Conservation (phyloP, 2,329 filamentous ascomycete species). For the Colletotrichum ledebouriae region DNA sequence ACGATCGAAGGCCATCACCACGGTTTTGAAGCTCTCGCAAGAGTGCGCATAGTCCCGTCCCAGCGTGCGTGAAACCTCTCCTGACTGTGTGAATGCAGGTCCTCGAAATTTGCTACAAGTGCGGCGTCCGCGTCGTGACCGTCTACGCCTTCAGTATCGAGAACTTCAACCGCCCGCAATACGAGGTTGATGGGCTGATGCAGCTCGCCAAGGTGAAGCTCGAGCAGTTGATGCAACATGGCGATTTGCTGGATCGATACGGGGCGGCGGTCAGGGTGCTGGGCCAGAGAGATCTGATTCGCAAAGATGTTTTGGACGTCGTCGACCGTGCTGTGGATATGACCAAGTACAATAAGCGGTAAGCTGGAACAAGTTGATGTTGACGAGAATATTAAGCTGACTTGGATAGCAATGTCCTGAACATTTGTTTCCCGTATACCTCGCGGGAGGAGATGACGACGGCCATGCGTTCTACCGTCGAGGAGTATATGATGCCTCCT, state of each 20-base stretch:
- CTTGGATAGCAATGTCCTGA: conserved; percentile 70
- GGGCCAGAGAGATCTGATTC: conserved; percentile 86
- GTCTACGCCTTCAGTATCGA: conserved; percentile 99
- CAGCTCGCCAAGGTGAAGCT: conserved; percentile 97
- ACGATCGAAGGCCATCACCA: conserved; percentile 96
- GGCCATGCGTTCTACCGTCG: conserved; percentile 87
- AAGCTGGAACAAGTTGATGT: conserved; percentile 43
- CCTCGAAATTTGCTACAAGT: conserved; percentile 98
- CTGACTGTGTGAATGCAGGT: conserved; percentile 68
- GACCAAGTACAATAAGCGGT: conserved; percentile 90
- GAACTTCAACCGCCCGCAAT: conserved; percentile 97
- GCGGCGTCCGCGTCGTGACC: conserved; percentile 94
- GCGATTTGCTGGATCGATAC: conserved; percentile 92
- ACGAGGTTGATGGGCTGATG: conserved; percentile 97
- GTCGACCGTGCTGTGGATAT: conserved; percentile 88
- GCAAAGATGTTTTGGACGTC: conserved; percentile 88
- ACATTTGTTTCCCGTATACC: conserved; percentile 98
- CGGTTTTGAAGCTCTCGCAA: conserved; percentile 93
- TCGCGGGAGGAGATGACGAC: conserved; percentile 95
- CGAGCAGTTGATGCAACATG: conserved; percentile 90
- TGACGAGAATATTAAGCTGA: conserved; percentile 38
- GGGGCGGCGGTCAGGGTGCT: conserved; percentile 89
- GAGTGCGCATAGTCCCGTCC: conserved; percentile 64
- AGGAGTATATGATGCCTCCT: conserved; percentile 84
- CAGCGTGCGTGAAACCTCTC: conserved; percentile 1